phyloP scores from a whole-genome alignment of 1,139 yeast species.

The Yarrowia galli region DNA sequence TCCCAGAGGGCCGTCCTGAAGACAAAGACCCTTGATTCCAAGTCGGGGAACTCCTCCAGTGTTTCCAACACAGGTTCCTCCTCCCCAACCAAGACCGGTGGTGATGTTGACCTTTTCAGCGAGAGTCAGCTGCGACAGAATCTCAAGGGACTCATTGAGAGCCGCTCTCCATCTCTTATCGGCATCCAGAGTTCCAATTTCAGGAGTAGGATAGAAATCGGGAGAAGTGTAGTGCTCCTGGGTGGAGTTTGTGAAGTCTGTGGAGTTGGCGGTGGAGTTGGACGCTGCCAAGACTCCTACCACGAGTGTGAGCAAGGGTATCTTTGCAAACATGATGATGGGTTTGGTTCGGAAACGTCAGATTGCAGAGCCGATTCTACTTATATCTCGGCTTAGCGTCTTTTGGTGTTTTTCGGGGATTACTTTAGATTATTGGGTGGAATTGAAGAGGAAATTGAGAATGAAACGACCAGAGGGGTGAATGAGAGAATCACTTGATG shows the following conservation, averaged over 20 bases:
- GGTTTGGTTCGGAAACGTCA: no score
- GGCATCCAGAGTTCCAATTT: conserved; percentile 8
- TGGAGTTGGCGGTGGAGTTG: not conserved
- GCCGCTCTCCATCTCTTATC: conserved; percentile 6
- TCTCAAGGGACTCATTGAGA: not conserved
- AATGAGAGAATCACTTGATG: no score
- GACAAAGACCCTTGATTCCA: conserved; percentile 5
- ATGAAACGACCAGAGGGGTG: no score
- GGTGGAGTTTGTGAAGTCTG: not conserved
- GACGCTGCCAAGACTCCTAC: not conserved
- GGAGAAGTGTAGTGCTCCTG: not conserved
- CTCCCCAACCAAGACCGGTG: conserved; percentile 18
- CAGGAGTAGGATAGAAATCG: conserved; percentile 20
- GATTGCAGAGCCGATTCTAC: not conserved
- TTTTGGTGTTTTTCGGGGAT: not conserved
- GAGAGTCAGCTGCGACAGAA: not conserved
- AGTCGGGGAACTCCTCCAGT: conserved; percentile 22
- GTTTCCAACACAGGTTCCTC: conserved; percentile 13
- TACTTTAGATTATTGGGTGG: not conserved
- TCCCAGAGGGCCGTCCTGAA: conserved; percentile 13
- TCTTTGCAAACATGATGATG: not conserved
- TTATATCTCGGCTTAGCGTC: not conserved
- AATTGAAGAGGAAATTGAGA: no score
- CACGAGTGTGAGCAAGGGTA: not conserved
- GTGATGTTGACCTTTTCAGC: conserved; percentile 25